Base-by-base conservation (phyloP, 805 yeast species). In the Cyberlindnera sargentensis region DNA sequence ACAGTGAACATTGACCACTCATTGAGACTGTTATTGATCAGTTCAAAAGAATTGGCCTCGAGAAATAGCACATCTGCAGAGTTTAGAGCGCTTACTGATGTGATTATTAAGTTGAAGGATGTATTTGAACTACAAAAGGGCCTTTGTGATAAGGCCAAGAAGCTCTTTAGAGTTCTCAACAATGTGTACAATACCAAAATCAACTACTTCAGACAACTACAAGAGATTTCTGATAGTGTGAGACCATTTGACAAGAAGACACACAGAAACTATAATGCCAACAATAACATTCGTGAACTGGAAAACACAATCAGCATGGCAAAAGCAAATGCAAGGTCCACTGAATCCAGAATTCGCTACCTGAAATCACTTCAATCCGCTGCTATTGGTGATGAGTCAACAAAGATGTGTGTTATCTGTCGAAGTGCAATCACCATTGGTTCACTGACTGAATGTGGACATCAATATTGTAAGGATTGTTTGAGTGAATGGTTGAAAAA, bases 371-470 rank as follows among this genome's bases (percentile, higher is more conserved):
- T 82, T n/a, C 47, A 54, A 3, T 54, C 61, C n/a, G 37, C 30
- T 30, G 41, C 31, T 4, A 9, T 11, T 4, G 50, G 52, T 4
- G 64, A 60, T 6, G 59, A 60, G 6, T 43, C 45, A n/a, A 63
- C 64, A 20, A 51, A 53, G 42, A 62, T 72, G 20, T 93, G 99
- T 62, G 74, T 81, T 30, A 90, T 93, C 47, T 93, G 99, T 60
- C 76, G 84, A 23, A 72, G 80, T 4, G 59, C 75, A 2, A 86
- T 89, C 40, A 68, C 75, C 3, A 69, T 79, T 34, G 99, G 99
- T 0, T 74, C 93, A 0, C 67, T 93, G 44, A 83, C 95, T 0
- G 79, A 79, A 8, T 93, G 99, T 71, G 98, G 98, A 0, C 99
- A 93, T 63, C 80, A 80, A 52, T 93, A 84, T 58, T 93, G 99